phyloP scores from a whole-genome alignment of 2,329 filamentous ascomycete species.

The Pseudocercospora vitis region DNA sequence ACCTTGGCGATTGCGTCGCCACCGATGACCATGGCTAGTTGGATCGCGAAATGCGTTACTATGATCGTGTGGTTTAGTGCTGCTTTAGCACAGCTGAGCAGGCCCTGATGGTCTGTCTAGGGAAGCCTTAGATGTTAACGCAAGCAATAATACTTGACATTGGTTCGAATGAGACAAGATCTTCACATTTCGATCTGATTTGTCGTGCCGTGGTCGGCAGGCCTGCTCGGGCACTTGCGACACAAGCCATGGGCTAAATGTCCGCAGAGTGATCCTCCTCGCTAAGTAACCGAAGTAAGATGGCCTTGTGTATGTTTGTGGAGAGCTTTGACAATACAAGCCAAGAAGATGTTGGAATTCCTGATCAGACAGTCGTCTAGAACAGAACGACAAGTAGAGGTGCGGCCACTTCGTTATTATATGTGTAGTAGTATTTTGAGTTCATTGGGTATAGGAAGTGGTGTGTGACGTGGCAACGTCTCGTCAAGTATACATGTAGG shows the following conservation, averaged over 20 bases:
- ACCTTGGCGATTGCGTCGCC: not conserved
- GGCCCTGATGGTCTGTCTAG: not conserved
- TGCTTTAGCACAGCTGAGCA: constrained; percentile 2
- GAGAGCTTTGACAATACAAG: not conserved
- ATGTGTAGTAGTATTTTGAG: not conserved
- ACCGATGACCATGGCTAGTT: not conserved
- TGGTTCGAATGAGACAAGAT: not conserved
- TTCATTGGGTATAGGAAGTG: constrained; percentile 1
- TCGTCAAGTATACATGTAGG: no score
- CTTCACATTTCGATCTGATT: no score
- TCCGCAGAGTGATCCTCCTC: not conserved
- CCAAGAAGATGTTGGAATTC: not conserved
- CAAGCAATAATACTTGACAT: not conserved
- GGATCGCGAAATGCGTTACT: not conserved
- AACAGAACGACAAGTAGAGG: not conserved
- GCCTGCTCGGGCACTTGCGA: not conserved
- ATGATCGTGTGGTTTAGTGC: not conserved
- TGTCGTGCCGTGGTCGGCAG: no score
- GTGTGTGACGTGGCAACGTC: constrained; percentile 3
- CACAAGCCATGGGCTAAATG: not conserved
- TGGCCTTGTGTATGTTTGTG: not conserved
- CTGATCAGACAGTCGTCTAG: not conserved
- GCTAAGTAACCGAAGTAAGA: not conserved
- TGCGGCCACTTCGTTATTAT: not conserved
- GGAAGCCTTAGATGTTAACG: not conserved